A percentile compares a stretch with the other conserved stretches of the same genome.
Conservation (phyloP, 1,284 basidiomycete species). For the Leucoagaricus sp. region DNA sequence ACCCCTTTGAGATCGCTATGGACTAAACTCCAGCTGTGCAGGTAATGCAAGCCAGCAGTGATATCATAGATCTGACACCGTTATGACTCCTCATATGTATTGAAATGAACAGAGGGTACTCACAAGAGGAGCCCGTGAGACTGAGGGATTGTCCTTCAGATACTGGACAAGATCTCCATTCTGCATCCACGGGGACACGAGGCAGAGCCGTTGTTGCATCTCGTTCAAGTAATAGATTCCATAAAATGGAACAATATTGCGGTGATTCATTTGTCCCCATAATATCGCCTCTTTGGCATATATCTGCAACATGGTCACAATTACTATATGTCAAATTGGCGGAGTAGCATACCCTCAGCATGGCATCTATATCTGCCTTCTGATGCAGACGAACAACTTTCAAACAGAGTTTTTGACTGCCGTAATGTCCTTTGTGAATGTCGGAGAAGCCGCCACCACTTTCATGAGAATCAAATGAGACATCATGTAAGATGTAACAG, state of each 20-base stretch:
- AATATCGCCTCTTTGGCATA: slow-evolving; percentile 22
- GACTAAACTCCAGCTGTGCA: slow-evolving; percentile 17
- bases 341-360: slow-evolving; percentile 1
- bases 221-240: slow-evolving; percentile 23
- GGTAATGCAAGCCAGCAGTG: slow-evolving; percentile 28
- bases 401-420: not conserved
- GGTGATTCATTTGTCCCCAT: slow-evolving; percentile 29
- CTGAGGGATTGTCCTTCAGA: too few relatives aligned
- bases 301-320: too few relatives aligned
- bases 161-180: too few relatives aligned
- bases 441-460: slow-evolving; percentile 4
- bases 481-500: slow-evolving; percentile 6
- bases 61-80: slow-evolving; percentile 27
- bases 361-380: not conserved
- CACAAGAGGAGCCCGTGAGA: not conserved
- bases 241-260: slow-evolving; percentile 29
- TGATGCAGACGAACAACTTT: not conserved
- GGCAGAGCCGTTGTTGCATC: slow-evolving; percentile 18
- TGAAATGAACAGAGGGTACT: not conserved
- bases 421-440: not conserved
- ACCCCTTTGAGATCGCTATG: slow-evolving; percentile 13
- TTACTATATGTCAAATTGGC: too few relatives aligned
- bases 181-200: slow-evolving; percentile 30
- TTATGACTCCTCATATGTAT: not conserved
- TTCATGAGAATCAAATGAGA: not conserved